Conservation (phyloP, 148 eudicot species). For the Nyssa sinensis region DNA sequence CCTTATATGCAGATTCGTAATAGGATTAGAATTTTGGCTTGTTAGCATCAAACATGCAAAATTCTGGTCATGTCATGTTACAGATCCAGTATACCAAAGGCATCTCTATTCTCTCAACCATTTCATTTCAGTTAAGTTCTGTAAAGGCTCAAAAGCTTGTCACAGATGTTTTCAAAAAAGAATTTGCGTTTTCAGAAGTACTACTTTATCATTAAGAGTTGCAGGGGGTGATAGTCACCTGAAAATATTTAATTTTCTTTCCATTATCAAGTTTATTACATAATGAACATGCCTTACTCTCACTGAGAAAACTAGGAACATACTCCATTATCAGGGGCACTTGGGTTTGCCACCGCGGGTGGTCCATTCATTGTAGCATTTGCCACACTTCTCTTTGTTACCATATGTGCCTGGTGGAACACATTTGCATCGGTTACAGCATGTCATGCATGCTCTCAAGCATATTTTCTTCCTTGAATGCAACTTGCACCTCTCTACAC, state of each 20-base stretch:
- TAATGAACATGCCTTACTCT: not conserved
- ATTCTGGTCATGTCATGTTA: too few relatives aligned
- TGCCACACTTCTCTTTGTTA: constrained; percentile 56
- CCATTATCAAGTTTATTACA: not conserved
- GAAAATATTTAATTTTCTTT: constrained; percentile 3
- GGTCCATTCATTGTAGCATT: constrained; percentile 69
- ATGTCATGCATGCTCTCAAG: constrained; percentile 58
- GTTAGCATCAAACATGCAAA: too few relatives aligned
- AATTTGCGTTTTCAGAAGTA: too few relatives aligned
- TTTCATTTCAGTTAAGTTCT: too few relatives aligned
- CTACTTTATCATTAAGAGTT: too few relatives aligned
- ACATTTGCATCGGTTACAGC: constrained; percentile 71
- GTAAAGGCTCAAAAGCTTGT: too few relatives aligned
- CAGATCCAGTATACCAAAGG: too few relatives aligned
- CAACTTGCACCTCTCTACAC: constrained; percentile 49
- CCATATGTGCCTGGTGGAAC: constrained; percentile 81
- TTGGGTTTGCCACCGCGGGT: constrained; percentile 54
- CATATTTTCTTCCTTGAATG: constrained; percentile 52
- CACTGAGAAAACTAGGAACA: not conserved
- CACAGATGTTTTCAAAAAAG: too few relatives aligned
- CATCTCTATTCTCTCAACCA: too few relatives aligned
- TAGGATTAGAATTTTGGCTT: too few relatives aligned
- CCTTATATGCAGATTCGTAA: too few relatives aligned
- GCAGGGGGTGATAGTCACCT: too few relatives aligned
- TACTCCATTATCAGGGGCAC: constrained; percentile 46